Evolutionary conservation across 176 grass and related monocot species (phyloP), one percentile per base, ranked within the genome.

Genomic region (Avena atlantica): DNA sequence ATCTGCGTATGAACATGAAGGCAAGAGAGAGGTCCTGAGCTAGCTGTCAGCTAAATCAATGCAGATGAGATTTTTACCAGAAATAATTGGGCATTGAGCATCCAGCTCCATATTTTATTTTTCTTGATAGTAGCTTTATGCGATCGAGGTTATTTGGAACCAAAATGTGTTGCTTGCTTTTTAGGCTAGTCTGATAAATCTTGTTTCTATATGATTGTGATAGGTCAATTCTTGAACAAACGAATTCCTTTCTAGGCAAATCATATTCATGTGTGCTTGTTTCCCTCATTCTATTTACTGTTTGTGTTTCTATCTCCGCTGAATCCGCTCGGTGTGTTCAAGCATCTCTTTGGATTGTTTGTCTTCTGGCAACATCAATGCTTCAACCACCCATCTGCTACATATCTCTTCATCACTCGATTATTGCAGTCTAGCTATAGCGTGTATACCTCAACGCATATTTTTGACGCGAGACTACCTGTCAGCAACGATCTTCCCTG

Each of bases 41-140:
- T 80, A 80, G 48, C 6, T 64, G 3, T 19, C 21, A 77, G 71
- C 27, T 4, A 14, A 65, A 5, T 67, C 29, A 67, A 67, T 36
- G 64, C 27, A 70, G 49, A 9, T 24, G 71, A 69, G 40, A 52
- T 89, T 49, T 89, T 49, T 37, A 71, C 36, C 81, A 77, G 12
- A 73, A 53, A 61, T 80, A 56, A 34, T 36, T 42, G 40, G 40
- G 40, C 40, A 42, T 42, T 42, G 40, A 42, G 40, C 40, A 42
- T 29, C 4, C 24, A 64, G 21, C 45, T 60, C 40, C 25, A 11
- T 42, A 4, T 11, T 42, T 42, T 42, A 2, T 51, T 53, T 80
- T 4, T 8, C n/a, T 81, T 9, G 8, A 75, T 45, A 82, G 19
- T 76, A 67, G 59, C 6, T 36, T 67, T 78, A 17, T 76, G 36